Evolutionary conservation across 352 stramenopile species (phyloP), one percentile per base, ranked within the genome.

Genomic region (Phytophthora lateralis): DNA sequence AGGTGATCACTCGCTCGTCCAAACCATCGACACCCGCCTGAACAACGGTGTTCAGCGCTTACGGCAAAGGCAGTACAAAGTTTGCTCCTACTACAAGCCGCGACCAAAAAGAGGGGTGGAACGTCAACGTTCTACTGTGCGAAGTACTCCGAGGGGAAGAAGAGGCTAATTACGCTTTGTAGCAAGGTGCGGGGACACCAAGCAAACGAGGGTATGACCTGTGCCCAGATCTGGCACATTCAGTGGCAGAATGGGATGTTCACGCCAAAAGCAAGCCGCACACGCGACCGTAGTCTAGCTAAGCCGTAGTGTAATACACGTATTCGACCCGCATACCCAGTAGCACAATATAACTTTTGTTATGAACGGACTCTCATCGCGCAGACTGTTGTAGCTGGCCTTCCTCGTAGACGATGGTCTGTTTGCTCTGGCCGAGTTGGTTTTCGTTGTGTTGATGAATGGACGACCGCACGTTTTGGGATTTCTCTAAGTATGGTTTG

Each of bases 191-290:
- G 46, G 0, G 53, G 60, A 3, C 60, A 68, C 15, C 12, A 20
- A 7, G n/a, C 41, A 1, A 68, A 68, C 30, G 21, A 52, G n/a
- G 7, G 30, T 1, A 37, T 68, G 9, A 64, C 44, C 1, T 74
- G 60, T 24, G 15, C 43, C 4, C 60, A 70, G 14, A 50, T 74
- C 9, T 70, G 60, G 55, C 60, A 66, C 15, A 51, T 61, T 1
- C 41, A 45, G 10, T 65, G 59, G 59, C 53, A 73, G 17, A 60
- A 73, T 11, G 65, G 59, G 1, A 42, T 43, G 34, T 66, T 66
- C 26, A 12, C 34, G 1, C 57, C 41, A 3, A 27, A 34, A 20
- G 6, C 17, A 18, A 49, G 10, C 18, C n/a, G n/a, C n/a, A n/a
- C n/a, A n/a, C n/a, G n/a, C n/a, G n/a, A 66, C 30, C 35, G 58